Conservation (phyloP, 495 filamentous ascomycete genomes). For the Amorphotheca resinae region DNA sequence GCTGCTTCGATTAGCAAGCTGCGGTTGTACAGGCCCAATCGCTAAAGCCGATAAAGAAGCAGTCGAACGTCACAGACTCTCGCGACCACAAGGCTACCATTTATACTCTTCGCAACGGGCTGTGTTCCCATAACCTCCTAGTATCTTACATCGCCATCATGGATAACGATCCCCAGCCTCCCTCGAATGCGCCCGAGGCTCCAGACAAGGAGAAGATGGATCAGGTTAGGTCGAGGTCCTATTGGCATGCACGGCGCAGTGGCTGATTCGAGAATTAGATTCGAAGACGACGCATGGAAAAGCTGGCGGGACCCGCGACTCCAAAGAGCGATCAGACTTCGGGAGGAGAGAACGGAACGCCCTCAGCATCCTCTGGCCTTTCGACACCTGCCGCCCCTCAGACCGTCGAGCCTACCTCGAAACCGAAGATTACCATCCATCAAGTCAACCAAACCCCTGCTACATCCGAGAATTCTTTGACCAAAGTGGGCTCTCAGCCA, state of each 20-base stretch:
- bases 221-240: constrained; percentile 17
- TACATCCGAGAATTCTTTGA: constrained; percentile 10
- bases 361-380: constrained; percentile 4
- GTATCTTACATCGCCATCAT: constrained; percentile 9
- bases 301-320: constrained; percentile 26
- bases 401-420: neutral
- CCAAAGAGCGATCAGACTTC: constrained; percentile 1
- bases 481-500: constrained; percentile 1
- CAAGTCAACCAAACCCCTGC: constrained; percentile 10
- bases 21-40: too few species aligned
- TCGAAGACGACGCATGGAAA: constrained; percentile 28
- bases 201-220: constrained; percentile 26
- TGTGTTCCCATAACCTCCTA: neutral
- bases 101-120: neutral
- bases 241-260: neutral
- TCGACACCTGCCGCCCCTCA: neutral
- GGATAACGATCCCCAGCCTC: constrained; percentile 18
- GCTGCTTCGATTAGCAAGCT: constrained; percentile 8
- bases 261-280: constrained; percentile 23
- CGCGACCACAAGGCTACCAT: constrained; percentile 11
- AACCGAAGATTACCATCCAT: constrained; percentile 24
- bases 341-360: neutral
- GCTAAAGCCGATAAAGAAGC: constrained; percentile 3
- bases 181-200: constrained; percentile 16
- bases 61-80: constrained; percentile 5